Base-by-base conservation (phyloP, 1,284 basidiomycete genomes). In the Takashimella koratensis region DNA sequence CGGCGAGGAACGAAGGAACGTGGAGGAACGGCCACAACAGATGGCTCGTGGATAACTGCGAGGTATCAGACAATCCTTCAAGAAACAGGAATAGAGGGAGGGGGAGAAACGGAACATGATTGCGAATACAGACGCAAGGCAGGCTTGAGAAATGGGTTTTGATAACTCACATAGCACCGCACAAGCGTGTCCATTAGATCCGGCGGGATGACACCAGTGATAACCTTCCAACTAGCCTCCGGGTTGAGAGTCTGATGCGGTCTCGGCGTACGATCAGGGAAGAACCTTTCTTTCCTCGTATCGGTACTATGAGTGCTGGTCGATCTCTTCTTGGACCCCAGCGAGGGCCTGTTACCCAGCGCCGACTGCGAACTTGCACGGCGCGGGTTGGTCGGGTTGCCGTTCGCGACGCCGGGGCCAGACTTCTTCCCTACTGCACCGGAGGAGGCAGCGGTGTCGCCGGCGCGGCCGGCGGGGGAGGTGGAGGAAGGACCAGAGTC, bases 11-110 rank as follows among this genome's bases (percentile, higher is more conserved):
- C 2, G 86, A 86, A 11, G 90, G 90, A 54, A 93, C 85, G 63
- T 94, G 90, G 41, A 94, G 80, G 76, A 93, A 93, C 2, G 90
- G 90, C 73, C 92, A 83, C 49, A 93, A 81, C 60, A 93, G 89
- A 69, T 90, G 90, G n/a, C 89, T 88, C 40, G 90, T 94, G 20
- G 88, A 91, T 51, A 94, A 78, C 74, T 85, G 87, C n/a, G n/a
- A n/a, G n/a, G n/a, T n/a, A n/a, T n/a, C n/a, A n/a, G n/a, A n/a
- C n/a, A n/a, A n/a, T n/a, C n/a, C n/a, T n/a, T n/a, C n/a, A n/a
- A n/a, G n/a, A n/a, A n/a, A n/a, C n/a, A n/a, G n/a, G n/a, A n/a
- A n/a, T n/a, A n/a, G n/a, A n/a, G n/a, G n/a, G n/a, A n/a, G n/a
- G n/a, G n/a, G n/a, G n/a, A n/a, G n/a, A n/a, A n/a, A n/a, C n/a